Conservation (phyloP, 352 stramenopile genomes). For the Bremia lactucae region DNA sequence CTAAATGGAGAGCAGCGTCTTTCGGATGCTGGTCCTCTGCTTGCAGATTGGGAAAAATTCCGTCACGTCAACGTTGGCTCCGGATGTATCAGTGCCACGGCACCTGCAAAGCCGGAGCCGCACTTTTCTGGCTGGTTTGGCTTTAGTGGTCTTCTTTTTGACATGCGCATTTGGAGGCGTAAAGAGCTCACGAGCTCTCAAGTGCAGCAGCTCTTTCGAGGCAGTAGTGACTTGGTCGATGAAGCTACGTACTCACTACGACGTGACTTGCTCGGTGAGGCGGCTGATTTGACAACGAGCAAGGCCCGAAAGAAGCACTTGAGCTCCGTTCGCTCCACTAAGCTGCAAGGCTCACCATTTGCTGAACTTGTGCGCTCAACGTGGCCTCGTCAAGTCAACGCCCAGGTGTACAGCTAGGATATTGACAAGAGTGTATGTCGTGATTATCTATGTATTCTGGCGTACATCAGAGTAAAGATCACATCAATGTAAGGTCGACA, state of each 20-base stretch:
- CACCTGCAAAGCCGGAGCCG: constrained; percentile 35
- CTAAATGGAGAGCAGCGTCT: constrained; percentile 49
- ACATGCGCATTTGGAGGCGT: constrained; percentile 41
- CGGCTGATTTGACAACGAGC: constrained; percentile 2
- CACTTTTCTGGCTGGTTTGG: constrained; percentile 63
- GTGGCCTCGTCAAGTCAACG: constrained; percentile 48
- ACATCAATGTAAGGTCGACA: constrained; percentile 7
- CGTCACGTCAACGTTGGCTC: constrained; percentile 45
- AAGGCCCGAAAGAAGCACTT: constrained; percentile 5
- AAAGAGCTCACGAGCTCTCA: constrained; percentile 34
- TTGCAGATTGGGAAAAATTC: constrained; percentile 38
- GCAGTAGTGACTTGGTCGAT: constrained; percentile 36
- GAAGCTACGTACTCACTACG: constrained; percentile 43
- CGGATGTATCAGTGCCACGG: constrained; percentile 48
- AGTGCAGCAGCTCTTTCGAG: constrained; percentile 54
- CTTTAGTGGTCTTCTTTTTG: constrained; percentile 55
- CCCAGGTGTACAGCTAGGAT: constrained; percentile 49
- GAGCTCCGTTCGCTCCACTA: constrained; percentile 3
- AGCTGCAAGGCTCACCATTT: constrained; percentile 21
- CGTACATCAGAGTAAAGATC: too few relatives aligned
- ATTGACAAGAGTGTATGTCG: too few relatives aligned
- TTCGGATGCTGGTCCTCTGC: constrained; percentile 24
- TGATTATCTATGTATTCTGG: too few relatives aligned
- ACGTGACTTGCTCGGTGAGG: constrained; percentile 19
- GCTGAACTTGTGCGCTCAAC: constrained; percentile 39